Conservation (phyloP, 768 basidiomycete genomes). For the Cyclocybe aegerita region DNA sequence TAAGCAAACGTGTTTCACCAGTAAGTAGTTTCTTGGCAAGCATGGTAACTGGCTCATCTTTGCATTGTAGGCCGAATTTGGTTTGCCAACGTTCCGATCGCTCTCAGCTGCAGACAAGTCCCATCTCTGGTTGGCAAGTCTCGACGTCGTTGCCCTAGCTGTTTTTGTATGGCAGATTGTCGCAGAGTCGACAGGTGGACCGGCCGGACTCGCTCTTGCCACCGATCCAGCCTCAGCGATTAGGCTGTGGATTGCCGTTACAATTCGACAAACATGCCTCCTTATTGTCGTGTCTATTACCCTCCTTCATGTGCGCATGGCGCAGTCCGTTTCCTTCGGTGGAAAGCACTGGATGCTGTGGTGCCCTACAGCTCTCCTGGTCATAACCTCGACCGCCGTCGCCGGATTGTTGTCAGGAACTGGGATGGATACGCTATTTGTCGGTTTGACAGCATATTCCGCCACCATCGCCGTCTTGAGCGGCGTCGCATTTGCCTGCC, state of each 20-base stretch:
- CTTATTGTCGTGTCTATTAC: constrained; percentile 60
- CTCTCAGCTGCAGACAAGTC: constrained; percentile 69
- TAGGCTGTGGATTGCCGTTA: constrained; percentile 69
- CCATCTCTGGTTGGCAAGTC: constrained; percentile 70
- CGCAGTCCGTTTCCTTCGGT: constrained; percentile 68
- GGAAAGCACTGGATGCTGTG: constrained; percentile 73
- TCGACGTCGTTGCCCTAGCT: constrained; percentile 61
- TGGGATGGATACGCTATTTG: constrained; percentile 53
- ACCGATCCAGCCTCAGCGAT: constrained; percentile 52
- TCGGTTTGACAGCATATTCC: constrained; percentile 61
- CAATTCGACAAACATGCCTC: constrained; percentile 67
- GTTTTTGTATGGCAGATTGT: constrained; percentile 70
- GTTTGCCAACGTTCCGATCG: constrained; percentile 65
- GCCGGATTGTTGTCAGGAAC: constrained; percentile 58
- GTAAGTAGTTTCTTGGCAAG: constrained; percentile 38
- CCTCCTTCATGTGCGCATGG: constrained; percentile 69
- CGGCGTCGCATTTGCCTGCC: constrained; percentile 53
- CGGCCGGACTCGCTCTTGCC: constrained; percentile 42
- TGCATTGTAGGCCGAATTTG: constrained; percentile 66
- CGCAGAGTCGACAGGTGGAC: constrained; percentile 47
- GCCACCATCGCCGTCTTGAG: constrained; percentile 50
- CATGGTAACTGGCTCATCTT: constrained; percentile 16
- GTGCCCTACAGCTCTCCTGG: constrained; percentile 59
- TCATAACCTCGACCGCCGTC: constrained; percentile 54
- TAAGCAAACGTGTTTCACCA: constrained; percentile 73